Percentiles rank a stretch among this genome's conserved stretches.
Evolutionary conservation across 495 filamentous ascomycete genomes (phyloP).

Genomic region (Talaromyces proteolyticus): DNA sequence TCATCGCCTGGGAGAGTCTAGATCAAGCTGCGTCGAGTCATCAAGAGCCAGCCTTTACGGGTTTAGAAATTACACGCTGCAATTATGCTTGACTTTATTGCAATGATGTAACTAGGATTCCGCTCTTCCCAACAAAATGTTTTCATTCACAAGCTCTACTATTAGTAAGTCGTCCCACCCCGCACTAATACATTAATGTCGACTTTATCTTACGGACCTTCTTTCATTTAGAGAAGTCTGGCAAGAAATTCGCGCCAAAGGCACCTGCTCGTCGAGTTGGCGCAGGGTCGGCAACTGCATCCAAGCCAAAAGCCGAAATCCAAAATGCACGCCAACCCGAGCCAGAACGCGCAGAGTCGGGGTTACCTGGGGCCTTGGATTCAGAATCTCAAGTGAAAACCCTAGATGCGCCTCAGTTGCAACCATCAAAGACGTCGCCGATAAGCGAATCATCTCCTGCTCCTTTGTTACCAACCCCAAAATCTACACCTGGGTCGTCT

Average conservation of each 20-base stretch:
- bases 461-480: not conserved
- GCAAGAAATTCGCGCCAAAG: conserved; percentile 51
- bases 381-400: not conserved
- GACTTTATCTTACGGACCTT: conserved; percentile 4
- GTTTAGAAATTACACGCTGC: too few relatives aligned
- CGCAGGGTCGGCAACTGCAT: conserved; percentile 25
- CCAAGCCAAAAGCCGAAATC: conserved; percentile 29
- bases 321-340: conserved; percentile 5
- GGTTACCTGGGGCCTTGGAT: not conserved
- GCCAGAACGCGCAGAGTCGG: not conserved
- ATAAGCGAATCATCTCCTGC: too few relatives aligned
- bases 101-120: conserved; percentile 3
- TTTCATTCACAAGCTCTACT: conserved; percentile 50
- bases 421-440: not conserved
- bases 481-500: not conserved
- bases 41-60: too few relatives aligned
- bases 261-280: conserved; percentile 40
- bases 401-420: not conserved
- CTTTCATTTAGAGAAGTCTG: conserved; percentile 40
- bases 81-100: too few relatives aligned
- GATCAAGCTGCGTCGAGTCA: too few relatives aligned
- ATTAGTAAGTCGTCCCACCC: conserved; percentile 40
- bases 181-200: not conserved
- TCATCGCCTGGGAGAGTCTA: too few relatives aligned
- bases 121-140: conserved; percentile 24